A percentile compares a stretch with the other conserved stretches of the same genome.
These are phyloP conservation scores for Scalesia atractyloides DNA, from an alignment of 129 eudicot genomes.

Conservation along the genomic window DNA sequence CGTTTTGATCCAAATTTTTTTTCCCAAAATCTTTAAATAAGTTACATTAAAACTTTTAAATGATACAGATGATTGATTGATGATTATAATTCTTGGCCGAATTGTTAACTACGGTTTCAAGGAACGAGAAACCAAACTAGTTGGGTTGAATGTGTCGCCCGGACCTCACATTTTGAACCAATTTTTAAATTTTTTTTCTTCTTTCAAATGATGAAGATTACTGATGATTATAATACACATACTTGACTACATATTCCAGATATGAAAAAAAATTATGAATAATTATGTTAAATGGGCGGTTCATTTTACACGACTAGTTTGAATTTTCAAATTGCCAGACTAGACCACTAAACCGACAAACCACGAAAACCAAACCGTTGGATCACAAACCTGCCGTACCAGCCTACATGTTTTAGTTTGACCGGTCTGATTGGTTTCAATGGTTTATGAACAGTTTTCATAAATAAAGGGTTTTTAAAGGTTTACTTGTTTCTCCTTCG, in stretches of 20 bases:
- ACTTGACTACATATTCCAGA: background rate
- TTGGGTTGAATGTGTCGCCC: background rate
- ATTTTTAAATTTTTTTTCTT: no score
- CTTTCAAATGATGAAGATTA: background rate
- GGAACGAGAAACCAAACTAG: background rate
- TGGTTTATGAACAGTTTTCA: background rate
- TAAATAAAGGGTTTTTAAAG: background rate
- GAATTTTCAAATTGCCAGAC: background rate
- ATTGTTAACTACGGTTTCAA: no score
- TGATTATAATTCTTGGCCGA: no score
- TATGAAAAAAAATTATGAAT: no score
- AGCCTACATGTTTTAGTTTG: no score
- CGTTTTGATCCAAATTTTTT: no score
- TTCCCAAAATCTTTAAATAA: no score
- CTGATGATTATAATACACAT: background rate
- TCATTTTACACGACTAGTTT: background rate
- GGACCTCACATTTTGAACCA: background rate
- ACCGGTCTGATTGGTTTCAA: background rate
- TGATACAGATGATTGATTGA: no score
- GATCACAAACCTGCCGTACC: no score
- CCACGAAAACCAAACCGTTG: background rate
- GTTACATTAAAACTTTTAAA: no score
- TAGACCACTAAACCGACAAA: background rate
- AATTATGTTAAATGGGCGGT: no score
- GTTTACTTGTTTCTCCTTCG: conserved; percentile 43